Evolutionary conservation across 352 stramenopile genomes (phyloP), one percentile per base, ranked within the genome.

Genomic region (Sclerospora graminicola): DNA sequence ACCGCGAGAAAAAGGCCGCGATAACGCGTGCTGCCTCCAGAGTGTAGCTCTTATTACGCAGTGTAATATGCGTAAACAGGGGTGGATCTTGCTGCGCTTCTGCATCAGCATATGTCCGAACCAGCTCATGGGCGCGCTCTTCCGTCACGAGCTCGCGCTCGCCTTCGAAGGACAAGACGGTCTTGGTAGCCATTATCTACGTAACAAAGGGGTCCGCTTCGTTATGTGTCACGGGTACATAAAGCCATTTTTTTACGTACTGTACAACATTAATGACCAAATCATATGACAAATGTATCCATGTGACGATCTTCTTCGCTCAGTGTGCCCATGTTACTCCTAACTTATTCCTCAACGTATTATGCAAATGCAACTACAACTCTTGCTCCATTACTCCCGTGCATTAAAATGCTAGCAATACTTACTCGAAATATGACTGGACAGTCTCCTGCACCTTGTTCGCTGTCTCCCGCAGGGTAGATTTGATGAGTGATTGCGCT

Each of bases 31-130:
- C 78, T 0, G 81, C 81, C 39, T 69, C 78, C 27, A 92, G 45
- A 23, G 77, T 88, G 68, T 88, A 90, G 68, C 78, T 90, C 70
- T 92, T 92, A 66, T 92, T 88, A 50, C 81, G 78, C 53, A 92
- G 69, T 50, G 81, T 86, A 34, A 92, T 83, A 58, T 85, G 77
- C 42, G 71, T 75, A 60, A 87, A 92, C 18, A 54, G 37, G 2
- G 56, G 41, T 14, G 54, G 28, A 21, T 61, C 43, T 26, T 31
- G 36, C 19, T 32, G 20, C 21, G 45, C 13, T 28, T 68, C 63
- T 9, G 55, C 50, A 18, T 57, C 40, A 0, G 53, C 60, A 39
- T 85, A 82, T 34, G 67, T 48, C 18, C 45, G 50, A 23, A 92
- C 53, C 11, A 92, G 63, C 53, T 84, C 77, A 11, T 79, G 68